Percentiles rank a stretch among this genome's conserved stretches.
These are phyloP conservation scores for Cocos nucifera DNA, from an alignment of 176 grass and related monocot genomes.

Conservation along the genomic window DNA sequence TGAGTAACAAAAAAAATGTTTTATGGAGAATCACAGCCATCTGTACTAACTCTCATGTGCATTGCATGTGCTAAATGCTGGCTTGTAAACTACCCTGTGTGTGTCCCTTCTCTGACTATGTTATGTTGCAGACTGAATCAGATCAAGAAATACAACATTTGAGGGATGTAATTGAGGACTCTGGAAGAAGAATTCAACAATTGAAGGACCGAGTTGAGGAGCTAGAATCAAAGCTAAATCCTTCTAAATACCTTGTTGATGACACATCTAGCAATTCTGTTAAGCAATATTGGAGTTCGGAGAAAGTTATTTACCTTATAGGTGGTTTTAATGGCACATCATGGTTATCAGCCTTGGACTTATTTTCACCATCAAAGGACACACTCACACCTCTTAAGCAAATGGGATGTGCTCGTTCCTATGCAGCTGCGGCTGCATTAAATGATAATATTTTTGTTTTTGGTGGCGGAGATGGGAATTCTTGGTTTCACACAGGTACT, in stretches of 20 bases:
- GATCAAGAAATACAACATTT: slow-evolving; percentile 57
- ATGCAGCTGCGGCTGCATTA: slow-evolving; percentile 43
- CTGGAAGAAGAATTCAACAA: slow-evolving; percentile 39
- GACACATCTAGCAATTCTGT: slow-evolving; percentile 3
- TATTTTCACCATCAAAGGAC: slow-evolving; percentile 48
- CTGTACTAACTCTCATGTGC: too few species aligned
- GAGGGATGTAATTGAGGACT: slow-evolving; percentile 36
- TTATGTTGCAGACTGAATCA: slow-evolving; percentile 43
- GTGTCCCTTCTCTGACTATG: neutral
- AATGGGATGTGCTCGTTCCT: slow-evolving; percentile 56
- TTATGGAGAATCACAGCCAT: too few species aligned
- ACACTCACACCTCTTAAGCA: slow-evolving; percentile 37
- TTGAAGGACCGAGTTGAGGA: slow-evolving; percentile 43
- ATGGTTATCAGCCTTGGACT: slow-evolving; percentile 58
- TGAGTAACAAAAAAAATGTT: too few species aligned
- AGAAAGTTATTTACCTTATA: slow-evolving; percentile 36
- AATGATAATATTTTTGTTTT: slow-evolving; percentile 50
- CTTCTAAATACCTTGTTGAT: slow-evolving; percentile 22
- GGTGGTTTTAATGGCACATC: slow-evolving; percentile 53
- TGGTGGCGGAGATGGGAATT: slow-evolving; percentile 60
- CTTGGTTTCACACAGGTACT: slow-evolving; percentile 28
- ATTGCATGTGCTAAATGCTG: too few species aligned
- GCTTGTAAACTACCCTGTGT: too few species aligned
- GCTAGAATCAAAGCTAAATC: slow-evolving; percentile 38
- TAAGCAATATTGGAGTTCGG: slow-evolving; percentile 9